These are phyloP conservation scores for Ustilaginoidea virens DNA, from an alignment of 2,329 filamentous ascomycete species.

Conservation along the genomic window DNA sequence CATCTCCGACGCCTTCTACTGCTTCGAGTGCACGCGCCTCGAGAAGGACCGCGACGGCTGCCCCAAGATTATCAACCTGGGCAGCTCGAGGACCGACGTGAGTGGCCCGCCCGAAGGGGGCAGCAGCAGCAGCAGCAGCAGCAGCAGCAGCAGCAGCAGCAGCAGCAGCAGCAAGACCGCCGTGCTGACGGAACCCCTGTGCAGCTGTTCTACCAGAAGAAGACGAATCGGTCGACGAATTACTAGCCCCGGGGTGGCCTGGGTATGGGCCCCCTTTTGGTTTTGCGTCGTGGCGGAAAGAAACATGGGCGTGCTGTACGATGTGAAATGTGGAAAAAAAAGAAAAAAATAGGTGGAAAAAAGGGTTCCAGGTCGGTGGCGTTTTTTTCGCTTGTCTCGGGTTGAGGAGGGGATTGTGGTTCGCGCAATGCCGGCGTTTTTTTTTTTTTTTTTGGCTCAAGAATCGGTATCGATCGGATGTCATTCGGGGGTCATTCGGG, in stretches of 20 bases:
- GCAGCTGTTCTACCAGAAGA: conserved; percentile 50
- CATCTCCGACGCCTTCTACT: conserved; percentile 97
- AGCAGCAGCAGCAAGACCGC: conserved; percentile 59
- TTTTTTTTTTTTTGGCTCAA: too few species aligned
- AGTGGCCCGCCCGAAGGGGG: conserved; percentile 30
- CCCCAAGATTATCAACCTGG: conserved; percentile 98
- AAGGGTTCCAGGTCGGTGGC: too few species aligned
- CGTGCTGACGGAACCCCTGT: conserved; percentile 2
- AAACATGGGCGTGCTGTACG: background rate
- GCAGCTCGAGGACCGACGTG: conserved; percentile 88
- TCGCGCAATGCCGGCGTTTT: too few species aligned
- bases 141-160: conserved; percentile 87
- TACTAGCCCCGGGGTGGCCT: conserved; percentile 35
- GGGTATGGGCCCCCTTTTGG: conserved; percentile 25
- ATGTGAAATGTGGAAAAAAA: conserved; percentile 4
- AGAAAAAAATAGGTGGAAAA: too few species aligned
- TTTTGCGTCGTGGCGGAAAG: background rate
- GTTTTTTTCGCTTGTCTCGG: too few species aligned
- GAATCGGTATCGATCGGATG: too few species aligned
- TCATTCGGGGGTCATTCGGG: too few species aligned
- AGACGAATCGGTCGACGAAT: conserved; percentile 43
- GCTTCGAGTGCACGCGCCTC: conserved; percentile 92
- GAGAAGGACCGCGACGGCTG: conserved; percentile 97
- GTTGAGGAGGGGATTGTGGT: too few species aligned
- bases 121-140: conserved; percentile 98